Percentiles rank a stretch among this genome's conserved stretches.
Evolutionary conservation across 805 yeast genomes (phyloP).

Genomic region (Vanderwaltozyma polyspora): DNA sequence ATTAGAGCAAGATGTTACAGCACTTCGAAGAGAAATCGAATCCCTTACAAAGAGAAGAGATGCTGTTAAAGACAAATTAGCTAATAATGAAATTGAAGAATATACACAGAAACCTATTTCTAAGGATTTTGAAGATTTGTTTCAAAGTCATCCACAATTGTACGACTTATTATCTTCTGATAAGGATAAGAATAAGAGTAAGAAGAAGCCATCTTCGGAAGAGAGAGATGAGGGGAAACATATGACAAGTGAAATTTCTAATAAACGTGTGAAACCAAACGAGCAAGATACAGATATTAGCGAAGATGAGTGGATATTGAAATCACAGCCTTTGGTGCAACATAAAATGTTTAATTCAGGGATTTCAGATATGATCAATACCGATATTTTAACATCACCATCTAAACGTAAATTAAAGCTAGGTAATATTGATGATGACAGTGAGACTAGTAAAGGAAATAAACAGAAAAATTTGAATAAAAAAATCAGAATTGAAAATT

Average conservation of each 20-base stretch:
- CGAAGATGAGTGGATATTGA: slow-evolving; percentile 15
- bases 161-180: slow-evolving; percentile 9
- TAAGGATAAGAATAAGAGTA: neutral
- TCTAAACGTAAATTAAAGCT: slow-evolving; percentile 15
- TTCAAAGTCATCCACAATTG: slow-evolving; percentile 17
- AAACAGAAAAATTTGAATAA: slow-evolving; percentile 5
- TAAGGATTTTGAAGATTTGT: slow-evolving; percentile 12
- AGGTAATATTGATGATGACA: neutral
- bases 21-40: slow-evolving; percentile 26
- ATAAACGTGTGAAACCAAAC: neutral
- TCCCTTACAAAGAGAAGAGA: slow-evolving; percentile 8
- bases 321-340: slow-evolving; percentile 10
- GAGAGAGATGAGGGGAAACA: neutral
- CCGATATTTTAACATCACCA: slow-evolving; percentile 20
- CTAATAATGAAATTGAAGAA: slow-evolving; percentile 4
- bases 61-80: slow-evolving; percentile 4
- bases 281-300: neutral
- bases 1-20: slow-evolving; percentile 27
- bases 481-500: slow-evolving; percentile 24
- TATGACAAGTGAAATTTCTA: neutral
- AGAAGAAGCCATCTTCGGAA: neutral
- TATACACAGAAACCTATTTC: slow-evolving; percentile 4
- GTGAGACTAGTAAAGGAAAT: neutral
- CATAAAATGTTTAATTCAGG: slow-evolving; percentile 21
- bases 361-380: slow-evolving; percentile 14